Evolutionary conservation across 768 basidiomycete species (phyloP), one percentile per base, ranked within the genome.

Genomic region (Phaeotremella fagi): DNA sequence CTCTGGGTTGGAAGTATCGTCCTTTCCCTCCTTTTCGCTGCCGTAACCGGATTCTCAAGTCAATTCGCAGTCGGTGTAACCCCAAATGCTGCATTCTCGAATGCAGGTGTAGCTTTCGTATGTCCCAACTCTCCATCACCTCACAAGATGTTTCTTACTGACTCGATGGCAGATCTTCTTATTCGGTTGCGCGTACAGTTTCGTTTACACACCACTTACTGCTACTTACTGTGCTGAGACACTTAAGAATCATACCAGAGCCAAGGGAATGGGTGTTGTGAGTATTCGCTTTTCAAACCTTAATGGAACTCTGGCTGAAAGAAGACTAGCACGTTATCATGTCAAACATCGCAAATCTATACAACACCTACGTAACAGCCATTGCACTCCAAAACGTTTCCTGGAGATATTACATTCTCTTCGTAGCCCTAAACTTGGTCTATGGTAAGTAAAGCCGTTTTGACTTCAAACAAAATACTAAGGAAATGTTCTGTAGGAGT

Each of bases 251-350:
- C 81, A 80, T 41, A 79, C 81, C 25, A 78, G 82, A 41, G 82
- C 82, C 3, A 83, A 83, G 66, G 82, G 82, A 48, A 82, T 83
- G 79, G 81, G 81, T 6, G 62, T 82, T 75, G 81, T 74, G 55
- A 78, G 62, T 24, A 11, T 20, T 18, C 44, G 45, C 35, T 37
- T 33, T 27, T 25, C n/a, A 0, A 15, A 38, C 20, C 12, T 20
- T 14, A 18, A 41, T 41, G 38, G 18, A 41, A 41, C 38, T 6
- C 38, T n/a, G 33, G 11, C n/a, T 9, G n/a, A 9, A 9, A 9
- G 11, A 60, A 22, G 15, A 9, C 35, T 18, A 31, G 55, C 55
- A 56, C 43, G 55, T 50, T 37, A 46, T 66, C 37, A 65, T 68
- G 28, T 57, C 60, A 48, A 55, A 56, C 48, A 48, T 58, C 24